These are phyloP conservation scores for Penicillium dipodomyicola DNA, from an alignment of 495 filamentous ascomycete species.

Conservation along the genomic window DNA sequence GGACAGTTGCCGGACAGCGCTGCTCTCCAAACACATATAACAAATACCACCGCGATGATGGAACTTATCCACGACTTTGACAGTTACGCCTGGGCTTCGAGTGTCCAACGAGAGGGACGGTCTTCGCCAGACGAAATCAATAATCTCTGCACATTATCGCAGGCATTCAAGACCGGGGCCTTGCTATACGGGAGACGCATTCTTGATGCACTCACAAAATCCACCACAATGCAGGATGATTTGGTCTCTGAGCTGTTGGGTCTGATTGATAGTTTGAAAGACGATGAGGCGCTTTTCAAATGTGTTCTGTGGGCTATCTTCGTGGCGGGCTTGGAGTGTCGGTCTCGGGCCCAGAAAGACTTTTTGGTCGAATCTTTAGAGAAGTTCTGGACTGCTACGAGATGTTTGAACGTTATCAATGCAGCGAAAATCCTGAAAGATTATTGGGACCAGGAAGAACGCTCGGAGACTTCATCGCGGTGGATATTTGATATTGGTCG, in stretches of 20 bases:
- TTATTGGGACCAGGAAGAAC: slow-evolving; percentile 27
- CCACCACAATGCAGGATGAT: slow-evolving; percentile 25
- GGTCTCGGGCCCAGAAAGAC: slow-evolving; percentile 23
- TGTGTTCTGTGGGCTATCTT: slow-evolving; percentile 59
- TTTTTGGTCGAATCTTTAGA: slow-evolving; percentile 32
- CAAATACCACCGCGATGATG: slow-evolving; percentile 21
- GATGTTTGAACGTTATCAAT: slow-evolving; percentile 40
- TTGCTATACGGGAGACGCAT: slow-evolving; percentile 36
- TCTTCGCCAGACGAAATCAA: slow-evolving; percentile 24
- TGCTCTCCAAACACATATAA: slow-evolving; percentile 7
- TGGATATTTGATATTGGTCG: slow-evolving; percentile 44
- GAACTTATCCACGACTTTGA: slow-evolving; percentile 32
- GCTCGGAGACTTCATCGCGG: slow-evolving; percentile 11
- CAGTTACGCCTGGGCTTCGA: slow-evolving; percentile 33
- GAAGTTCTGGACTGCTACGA: slow-evolving; percentile 38
- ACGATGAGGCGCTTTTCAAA: slow-evolving; percentile 50
- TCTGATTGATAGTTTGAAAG: slow-evolving; percentile 44
- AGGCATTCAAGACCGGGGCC: slow-evolving; percentile 33
- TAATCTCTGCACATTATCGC: slow-evolving; percentile 27
- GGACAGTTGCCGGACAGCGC: slow-evolving; percentile 2
- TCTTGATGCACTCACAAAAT: slow-evolving; percentile 25
- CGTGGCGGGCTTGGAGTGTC: slow-evolving; percentile 52
- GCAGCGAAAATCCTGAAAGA: slow-evolving; percentile 31
- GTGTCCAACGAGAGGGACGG: slow-evolving; percentile 30
- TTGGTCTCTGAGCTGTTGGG: slow-evolving; percentile 43